Percentiles rank a stretch among this genome's conserved stretches.
These are phyloP conservation scores for Cutaneotrichosporon mucoides DNA, from an alignment of 1,284 basidiomycete species.

Conservation along the genomic window DNA sequence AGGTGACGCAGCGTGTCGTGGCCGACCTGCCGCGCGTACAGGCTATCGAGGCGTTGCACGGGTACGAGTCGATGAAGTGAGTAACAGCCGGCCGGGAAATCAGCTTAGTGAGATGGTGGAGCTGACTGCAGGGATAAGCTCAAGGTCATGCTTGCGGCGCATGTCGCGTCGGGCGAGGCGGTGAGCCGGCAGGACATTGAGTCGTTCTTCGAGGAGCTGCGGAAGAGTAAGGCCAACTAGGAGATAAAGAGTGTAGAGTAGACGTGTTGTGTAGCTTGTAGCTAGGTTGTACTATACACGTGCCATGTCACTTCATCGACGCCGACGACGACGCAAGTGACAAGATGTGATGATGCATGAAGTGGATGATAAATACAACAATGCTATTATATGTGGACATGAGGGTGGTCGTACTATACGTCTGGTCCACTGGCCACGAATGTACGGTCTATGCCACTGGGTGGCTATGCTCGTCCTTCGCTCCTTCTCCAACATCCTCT, in stretches of 20 bases:
- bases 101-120: not conserved
- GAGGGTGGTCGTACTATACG: no score
- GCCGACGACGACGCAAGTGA: not conserved
- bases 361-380: not conserved
- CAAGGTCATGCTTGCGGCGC: conserved; percentile 33
- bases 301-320: not conserved
- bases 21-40: conserved; percentile 39
- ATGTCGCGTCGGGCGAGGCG: conserved; percentile 27
- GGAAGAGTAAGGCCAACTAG: not conserved
- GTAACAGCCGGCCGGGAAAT: not conserved
- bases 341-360: not conserved
- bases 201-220: conserved; percentile 33
- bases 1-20: conserved; percentile 39
- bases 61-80: conserved; percentile 27
- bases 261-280: not conserved
- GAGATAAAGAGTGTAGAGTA: not conserved
- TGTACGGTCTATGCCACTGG: not conserved
- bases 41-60: conserved; percentile 47
- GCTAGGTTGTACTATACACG: not conserved
- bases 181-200: conserved; percentile 43
- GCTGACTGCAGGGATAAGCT: conserved; percentile 29
- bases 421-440: no score
- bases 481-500: not conserved
- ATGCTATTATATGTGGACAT: not conserved
- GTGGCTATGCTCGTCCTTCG: not conserved